A percentile compares a stretch with the other conserved stretches of the same genome.
phyloP scores from a whole-genome alignment of 2,329 filamentous ascomycete species.

The Nigrospora oryzae region DNA sequence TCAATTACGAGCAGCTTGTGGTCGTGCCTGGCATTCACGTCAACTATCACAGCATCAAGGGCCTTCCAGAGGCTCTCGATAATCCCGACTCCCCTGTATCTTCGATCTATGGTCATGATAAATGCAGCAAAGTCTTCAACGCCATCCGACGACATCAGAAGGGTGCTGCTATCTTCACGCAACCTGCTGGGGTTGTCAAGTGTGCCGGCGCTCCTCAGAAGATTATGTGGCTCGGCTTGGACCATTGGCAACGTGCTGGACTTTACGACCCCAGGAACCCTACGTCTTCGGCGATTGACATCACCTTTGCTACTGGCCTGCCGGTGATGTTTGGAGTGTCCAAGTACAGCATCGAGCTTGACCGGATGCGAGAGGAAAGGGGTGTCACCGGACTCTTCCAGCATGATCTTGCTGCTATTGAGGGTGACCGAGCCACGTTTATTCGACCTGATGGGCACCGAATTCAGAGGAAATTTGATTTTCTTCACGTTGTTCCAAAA shows the following conservation, averaged over 20 bases:
- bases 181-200: conserved; percentile 27
- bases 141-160: conserved; percentile 25
- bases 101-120: conserved; percentile 26
- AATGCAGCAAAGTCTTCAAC: conserved; percentile 23
- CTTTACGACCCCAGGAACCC: conserved; percentile 11
- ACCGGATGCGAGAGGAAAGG: conserved; percentile 22
- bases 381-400: conserved; percentile 28
- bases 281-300: conserved; percentile 13
- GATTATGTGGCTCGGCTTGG: conserved; percentile 30
- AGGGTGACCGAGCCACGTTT: conserved; percentile 22
- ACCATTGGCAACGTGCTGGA: conserved; percentile 26
- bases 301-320: conserved; percentile 25
- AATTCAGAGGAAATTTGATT: conserved; percentile 23
- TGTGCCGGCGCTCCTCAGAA: conserved; percentile 30
- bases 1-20: conserved; percentile 27
- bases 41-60: conserved; percentile 24
- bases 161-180: conserved; percentile 27
- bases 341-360: conserved; percentile 26
- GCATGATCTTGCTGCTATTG: conserved; percentile 25
- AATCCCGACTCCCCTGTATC: conserved; percentile 24
- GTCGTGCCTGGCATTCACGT: conserved; percentile 26
- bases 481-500: conserved; percentile 26
- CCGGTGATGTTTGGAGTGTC: conserved; percentile 28
- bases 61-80: conserved; percentile 22
- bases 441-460: conserved; percentile 19